Percentiles rank a stretch among this genome's conserved stretches.
These are phyloP conservation scores for Russula brevipes DNA, from an alignment of 768 basidiomycete species.

Conservation along the genomic window DNA sequence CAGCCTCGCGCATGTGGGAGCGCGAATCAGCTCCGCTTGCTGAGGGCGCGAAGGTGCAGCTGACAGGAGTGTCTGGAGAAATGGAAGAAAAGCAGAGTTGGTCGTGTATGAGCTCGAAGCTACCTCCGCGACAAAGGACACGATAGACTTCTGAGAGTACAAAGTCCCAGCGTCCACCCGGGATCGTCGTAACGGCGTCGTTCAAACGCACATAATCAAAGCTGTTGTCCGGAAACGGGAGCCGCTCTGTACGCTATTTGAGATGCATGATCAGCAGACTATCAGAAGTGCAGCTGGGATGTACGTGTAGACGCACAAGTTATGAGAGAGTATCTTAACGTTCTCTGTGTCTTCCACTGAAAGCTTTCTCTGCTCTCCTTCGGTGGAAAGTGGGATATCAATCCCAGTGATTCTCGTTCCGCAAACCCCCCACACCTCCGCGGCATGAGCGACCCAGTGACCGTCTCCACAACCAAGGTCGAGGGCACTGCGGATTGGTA, in stretches of 20 bases:
- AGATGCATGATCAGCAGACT: constrained; percentile 10
- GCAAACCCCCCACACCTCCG: constrained; percentile 50
- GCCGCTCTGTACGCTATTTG: constrained; percentile 45
- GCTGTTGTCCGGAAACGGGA: constrained; percentile 57
- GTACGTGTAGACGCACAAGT: constrained; percentile 52
- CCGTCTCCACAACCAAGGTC: constrained; percentile 77
- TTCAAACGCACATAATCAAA: constrained; percentile 77
- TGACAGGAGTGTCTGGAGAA: constrained; percentile 26
- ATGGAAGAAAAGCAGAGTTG: constrained; percentile 59
- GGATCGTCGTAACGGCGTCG: constrained; percentile 58
- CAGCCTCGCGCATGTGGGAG: neutral
- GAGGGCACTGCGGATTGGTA: constrained; percentile 51
- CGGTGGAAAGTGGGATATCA: constrained; percentile 47
- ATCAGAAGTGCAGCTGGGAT: neutral
- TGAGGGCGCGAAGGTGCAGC: constrained; percentile 3
- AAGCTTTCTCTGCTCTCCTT: constrained; percentile 16
- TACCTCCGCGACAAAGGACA: constrained; percentile 55
- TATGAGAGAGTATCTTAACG: constrained; percentile 52
- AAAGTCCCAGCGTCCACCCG: constrained; percentile 52
- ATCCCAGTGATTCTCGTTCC: constrained; percentile 55
- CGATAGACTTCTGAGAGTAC: constrained; percentile 58
- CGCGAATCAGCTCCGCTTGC: neutral
- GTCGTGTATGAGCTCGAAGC: constrained; percentile 73
- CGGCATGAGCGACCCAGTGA: constrained; percentile 60
- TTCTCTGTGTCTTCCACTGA: constrained; percentile 32